Evolutionary conservation across 805 yeast species (phyloP).

Genomic region (Saccharomycopsis babjevae): DNA sequence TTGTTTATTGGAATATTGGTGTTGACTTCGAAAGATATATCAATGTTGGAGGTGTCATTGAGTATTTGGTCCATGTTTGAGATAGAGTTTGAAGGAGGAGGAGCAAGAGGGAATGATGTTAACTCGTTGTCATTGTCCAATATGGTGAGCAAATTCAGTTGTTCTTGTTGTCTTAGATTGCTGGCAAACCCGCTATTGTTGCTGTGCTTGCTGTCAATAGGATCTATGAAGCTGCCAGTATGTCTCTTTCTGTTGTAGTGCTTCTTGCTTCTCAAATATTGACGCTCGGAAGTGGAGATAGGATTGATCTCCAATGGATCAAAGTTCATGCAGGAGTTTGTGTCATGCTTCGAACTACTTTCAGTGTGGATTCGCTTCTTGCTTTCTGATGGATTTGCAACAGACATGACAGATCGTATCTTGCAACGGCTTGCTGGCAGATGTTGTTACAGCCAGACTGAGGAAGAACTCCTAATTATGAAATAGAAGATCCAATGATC

Average conservation of each 20-base stretch:
- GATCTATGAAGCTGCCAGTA: neutral
- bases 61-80: conserved; percentile 17
- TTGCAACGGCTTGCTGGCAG: too few species aligned
- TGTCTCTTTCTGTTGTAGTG: neutral
- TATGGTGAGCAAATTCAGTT: neutral
- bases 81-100: conserved; percentile 22
- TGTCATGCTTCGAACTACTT: neutral
- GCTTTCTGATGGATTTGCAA: neutral
- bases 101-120: conserved; percentile 30
- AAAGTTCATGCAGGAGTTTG: neutral
- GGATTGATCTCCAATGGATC: conserved; percentile 8
- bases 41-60: conserved; percentile 14
- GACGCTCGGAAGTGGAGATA: conserved; percentile 5
- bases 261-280: conserved; percentile 5
- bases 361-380: neutral
- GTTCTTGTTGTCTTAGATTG: neutral
- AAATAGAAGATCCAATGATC: too few species aligned
- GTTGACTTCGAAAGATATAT: conserved; percentile 8
- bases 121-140: conserved; percentile 28
- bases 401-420: neutral
- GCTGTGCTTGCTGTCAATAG: neutral
- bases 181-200: too few species aligned
- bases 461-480: too few species aligned
- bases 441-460: too few species aligned
- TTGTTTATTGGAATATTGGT: neutral